These are phyloP conservation scores for Phytophthora kernoviae DNA, from an alignment of 352 stramenopile species.

Conservation along the genomic window DNA sequence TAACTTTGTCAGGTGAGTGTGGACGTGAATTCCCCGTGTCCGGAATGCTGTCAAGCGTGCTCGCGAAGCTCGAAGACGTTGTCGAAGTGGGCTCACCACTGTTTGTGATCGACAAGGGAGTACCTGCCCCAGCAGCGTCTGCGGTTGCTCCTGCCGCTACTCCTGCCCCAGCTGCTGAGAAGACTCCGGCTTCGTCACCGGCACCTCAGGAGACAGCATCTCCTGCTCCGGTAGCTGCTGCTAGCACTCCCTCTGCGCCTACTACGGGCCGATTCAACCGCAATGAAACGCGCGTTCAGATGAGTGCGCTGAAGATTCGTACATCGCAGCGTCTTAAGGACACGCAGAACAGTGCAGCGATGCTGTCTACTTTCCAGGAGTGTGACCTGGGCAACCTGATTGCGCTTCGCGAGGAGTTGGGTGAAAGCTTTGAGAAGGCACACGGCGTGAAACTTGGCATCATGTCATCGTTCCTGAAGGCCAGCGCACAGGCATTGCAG, in stretches of 20 bases:
- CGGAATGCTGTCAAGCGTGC: slow-evolving; percentile 92
- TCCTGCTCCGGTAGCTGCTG: slow-evolving; percentile 32
- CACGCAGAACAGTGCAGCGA: slow-evolving; percentile 97
- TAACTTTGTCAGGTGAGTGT: slow-evolving; percentile 70
- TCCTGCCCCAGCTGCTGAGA: slow-evolving; percentile 22
- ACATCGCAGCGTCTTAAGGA: slow-evolving; percentile 97
- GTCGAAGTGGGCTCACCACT: slow-evolving; percentile 92
- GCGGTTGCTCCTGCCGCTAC: slow-evolving; percentile 20
- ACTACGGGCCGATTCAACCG: slow-evolving; percentile 49
- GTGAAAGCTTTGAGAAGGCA: slow-evolving; percentile 95
- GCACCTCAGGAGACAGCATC: slow-evolving; percentile 22
- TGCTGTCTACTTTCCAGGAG: slow-evolving; percentile 99
- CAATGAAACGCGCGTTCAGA: slow-evolving; percentile 90
- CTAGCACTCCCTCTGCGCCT: slow-evolving; percentile 20
- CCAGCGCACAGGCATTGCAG: slow-evolving; percentile 91
- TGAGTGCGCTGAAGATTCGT: slow-evolving; percentile 96
- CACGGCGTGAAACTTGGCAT: slow-evolving; percentile 99
- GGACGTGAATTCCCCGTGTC: slow-evolving; percentile 89
- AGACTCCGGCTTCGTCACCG: slow-evolving; percentile 26
- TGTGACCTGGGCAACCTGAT: slow-evolving; percentile 97
- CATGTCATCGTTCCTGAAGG: slow-evolving; percentile 99
- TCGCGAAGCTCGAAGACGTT: slow-evolving; percentile 95
- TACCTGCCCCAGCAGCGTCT: slow-evolving; percentile 23
- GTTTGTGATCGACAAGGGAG: slow-evolving; percentile 43
- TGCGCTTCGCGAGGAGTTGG: slow-evolving; percentile 90